A percentile compares a stretch with the other conserved stretches of the same genome.
These are phyloP conservation scores for Talaromyces adpressus DNA, from an alignment of 495 filamentous ascomycete genomes.

Conservation along the genomic window DNA sequence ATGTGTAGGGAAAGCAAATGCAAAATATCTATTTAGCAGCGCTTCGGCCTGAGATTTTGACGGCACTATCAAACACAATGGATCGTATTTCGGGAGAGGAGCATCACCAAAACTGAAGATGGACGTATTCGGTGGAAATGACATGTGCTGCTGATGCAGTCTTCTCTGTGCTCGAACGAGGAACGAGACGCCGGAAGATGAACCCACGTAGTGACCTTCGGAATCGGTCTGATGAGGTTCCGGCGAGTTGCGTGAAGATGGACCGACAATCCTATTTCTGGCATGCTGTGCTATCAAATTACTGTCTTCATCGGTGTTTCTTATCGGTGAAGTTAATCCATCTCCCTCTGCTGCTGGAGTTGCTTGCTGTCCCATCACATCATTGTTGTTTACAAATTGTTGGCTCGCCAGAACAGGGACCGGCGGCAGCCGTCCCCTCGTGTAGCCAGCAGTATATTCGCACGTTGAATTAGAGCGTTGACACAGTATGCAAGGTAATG, in stretches of 20 bases:
- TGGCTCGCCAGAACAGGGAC: conserved; percentile 13
- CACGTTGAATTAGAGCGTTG: conserved; percentile 13
- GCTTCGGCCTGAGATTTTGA: not conserved
- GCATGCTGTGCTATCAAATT: not conserved
- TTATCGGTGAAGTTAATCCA: not conserved
- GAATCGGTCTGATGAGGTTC: not conserved
- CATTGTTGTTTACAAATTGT: not conserved
- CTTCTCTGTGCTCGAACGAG: not conserved
- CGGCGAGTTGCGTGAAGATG: not conserved
- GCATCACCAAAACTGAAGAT: not conserved
- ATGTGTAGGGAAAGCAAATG: not conserved
- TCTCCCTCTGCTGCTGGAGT: not conserved
- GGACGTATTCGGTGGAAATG: not conserved
- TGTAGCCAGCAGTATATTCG: conserved; percentile 20
- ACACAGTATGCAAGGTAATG: conserved; percentile 15
- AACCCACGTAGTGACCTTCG: not conserved
- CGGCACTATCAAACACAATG: not conserved
- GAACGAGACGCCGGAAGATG: not conserved
- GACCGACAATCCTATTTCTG: not conserved
- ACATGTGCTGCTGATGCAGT: not conserved
- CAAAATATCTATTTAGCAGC: not conserved
- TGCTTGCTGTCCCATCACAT: not conserved
- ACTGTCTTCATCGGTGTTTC: not conserved
- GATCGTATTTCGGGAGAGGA: not conserved
- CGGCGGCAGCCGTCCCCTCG: conserved; percentile 16